phyloP scores from a whole-genome alignment of 257 asterid species.

The Ocimum tenuiflorum region DNA sequence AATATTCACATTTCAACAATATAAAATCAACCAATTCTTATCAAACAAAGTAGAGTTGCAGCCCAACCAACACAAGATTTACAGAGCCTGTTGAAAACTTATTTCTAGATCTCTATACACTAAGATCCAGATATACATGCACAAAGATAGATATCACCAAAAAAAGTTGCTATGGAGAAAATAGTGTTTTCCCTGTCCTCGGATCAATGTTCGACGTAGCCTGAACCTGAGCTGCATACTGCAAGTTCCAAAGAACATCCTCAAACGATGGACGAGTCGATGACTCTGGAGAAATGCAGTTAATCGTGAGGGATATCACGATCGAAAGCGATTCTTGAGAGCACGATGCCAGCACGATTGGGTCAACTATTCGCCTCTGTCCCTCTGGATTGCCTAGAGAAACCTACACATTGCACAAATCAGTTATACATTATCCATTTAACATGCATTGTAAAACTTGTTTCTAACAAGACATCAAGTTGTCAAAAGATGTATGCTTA shows the following conservation, averaged over 20 bases:
- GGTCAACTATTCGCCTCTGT: constrained; percentile 72
- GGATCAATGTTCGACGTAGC: too few species aligned
- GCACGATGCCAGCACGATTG: constrained; percentile 67
- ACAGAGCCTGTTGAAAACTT: constrained; percentile 9
- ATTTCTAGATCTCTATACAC: neutral
- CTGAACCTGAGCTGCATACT: constrained; percentile 96
- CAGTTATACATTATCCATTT: too few species aligned
- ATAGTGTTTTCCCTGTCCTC: too few species aligned
- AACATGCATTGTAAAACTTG: too few species aligned
- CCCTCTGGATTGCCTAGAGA: constrained; percentile 94
- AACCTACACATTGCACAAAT: too few species aligned
- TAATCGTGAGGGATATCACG: constrained; percentile 72
- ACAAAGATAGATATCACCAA: too few species aligned
- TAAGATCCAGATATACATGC: too few species aligned
- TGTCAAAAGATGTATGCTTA: too few species aligned
- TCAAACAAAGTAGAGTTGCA: constrained; percentile 2
- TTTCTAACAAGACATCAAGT: too few species aligned
- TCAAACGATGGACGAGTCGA: constrained; percentile 70
- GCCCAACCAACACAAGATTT: constrained; percentile 18
- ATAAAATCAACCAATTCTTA: neutral
- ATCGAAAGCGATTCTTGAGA: constrained; percentile 84
- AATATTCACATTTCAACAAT: neutral
- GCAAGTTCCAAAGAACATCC: constrained; percentile 94
- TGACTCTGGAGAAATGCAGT: constrained; percentile 71
- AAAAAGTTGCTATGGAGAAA: too few species aligned